Percentiles rank a stretch among this genome's conserved stretches.
These are phyloP conservation scores for Panicum virgatum DNA, from an alignment of 202 grass and related monocot species.

Conservation along the genomic window DNA sequence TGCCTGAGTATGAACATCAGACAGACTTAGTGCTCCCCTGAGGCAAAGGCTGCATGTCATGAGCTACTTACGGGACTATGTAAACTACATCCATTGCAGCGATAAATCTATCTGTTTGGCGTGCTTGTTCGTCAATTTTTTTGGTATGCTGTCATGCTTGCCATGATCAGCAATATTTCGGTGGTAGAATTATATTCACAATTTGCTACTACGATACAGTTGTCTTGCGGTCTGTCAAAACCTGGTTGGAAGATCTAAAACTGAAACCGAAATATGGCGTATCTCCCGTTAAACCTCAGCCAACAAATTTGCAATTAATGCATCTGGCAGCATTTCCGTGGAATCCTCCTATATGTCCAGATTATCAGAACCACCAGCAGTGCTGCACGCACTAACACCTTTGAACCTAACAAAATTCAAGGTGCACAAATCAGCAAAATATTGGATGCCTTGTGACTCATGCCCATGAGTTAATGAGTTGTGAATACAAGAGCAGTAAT, in stretches of 20 bases:
- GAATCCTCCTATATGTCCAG: too few species aligned
- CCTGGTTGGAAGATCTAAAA: background rate
- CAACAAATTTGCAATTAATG: background rate
- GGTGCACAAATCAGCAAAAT: too few species aligned
- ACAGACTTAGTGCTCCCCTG: constrained; percentile 17
- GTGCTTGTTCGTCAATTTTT: background rate
- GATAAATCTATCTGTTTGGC: background rate
- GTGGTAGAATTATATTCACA: background rate
- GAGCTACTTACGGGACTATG: constrained; percentile 27
- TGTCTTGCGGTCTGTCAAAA: background rate
- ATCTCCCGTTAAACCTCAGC: background rate
- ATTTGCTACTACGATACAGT: background rate
- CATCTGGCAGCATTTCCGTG: background rate
- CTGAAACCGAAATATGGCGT: background rate
- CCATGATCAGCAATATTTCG: background rate
- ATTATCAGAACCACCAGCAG: too few species aligned
- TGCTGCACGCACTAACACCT: too few species aligned
- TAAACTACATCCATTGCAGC: constrained; percentile 7
- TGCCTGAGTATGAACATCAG: constrained; percentile 2
- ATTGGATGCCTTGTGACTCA: too few species aligned
- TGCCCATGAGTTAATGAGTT: too few species aligned
- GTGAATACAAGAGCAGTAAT: too few species aligned
- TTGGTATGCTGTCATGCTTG: background rate
- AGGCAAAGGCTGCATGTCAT: constrained; percentile 24
- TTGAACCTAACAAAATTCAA: too few species aligned